Percentiles rank a stretch among this genome's conserved stretches.
Conservation (phyloP, 148 eudicot genomes). For the Spergularia bocconei region DNA sequence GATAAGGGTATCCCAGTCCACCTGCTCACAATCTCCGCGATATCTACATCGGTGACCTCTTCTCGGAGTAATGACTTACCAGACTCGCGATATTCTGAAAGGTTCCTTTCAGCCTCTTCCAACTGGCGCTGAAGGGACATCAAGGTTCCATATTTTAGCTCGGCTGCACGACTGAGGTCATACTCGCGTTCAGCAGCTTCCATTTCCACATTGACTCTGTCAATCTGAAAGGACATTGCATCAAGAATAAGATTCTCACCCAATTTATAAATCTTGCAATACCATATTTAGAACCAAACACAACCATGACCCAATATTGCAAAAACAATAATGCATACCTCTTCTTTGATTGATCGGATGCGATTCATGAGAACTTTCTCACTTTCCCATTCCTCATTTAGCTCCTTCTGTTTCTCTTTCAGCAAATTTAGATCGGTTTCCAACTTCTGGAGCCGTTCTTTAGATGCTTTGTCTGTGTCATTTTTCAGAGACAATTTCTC, state of each 20-base stretch:
- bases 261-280: not conserved
- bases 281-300: not conserved
- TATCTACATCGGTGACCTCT: constrained; percentile 76
- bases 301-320: not conserved
- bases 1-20: constrained; percentile 87
- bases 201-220: constrained; percentile 79
- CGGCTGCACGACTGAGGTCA: constrained; percentile 75
- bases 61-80: constrained; percentile 68
- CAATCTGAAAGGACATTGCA: constrained; percentile 41
- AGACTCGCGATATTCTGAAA: constrained; percentile 57
- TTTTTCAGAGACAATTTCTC: constrained; percentile 70
- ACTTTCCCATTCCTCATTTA: constrained; percentile 70
- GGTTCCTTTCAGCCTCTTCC: constrained; percentile 69
- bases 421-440: constrained; percentile 52
- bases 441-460: constrained; percentile 61
- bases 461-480: constrained; percentile 69
- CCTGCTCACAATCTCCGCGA: constrained; percentile 69
- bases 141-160: constrained; percentile 75
- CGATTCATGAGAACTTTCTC: constrained; percentile 65
- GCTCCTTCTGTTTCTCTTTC: constrained; percentile 60
- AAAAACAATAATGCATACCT: constrained; percentile 33
- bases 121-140: constrained; percentile 74
- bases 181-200: constrained; percentile 89
- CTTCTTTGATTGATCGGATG: constrained; percentile 68
- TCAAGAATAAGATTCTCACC: not conserved